These are phyloP conservation scores for Cinnamomum micranthum DNA, from an alignment of 164 flowering plant genomes.

Conservation along the genomic window DNA sequence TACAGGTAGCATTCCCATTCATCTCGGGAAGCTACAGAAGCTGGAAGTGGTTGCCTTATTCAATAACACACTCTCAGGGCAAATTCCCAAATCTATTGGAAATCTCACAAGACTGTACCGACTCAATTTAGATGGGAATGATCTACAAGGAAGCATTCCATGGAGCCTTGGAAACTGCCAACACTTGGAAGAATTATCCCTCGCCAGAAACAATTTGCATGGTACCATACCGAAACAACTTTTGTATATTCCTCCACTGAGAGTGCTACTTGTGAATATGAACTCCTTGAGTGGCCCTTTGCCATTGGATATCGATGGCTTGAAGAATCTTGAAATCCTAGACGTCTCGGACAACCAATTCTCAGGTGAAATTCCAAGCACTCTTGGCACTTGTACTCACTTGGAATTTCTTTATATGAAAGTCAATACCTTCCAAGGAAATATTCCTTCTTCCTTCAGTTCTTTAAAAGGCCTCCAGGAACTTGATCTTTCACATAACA, in stretches of 20 bases:
- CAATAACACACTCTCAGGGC: constrained; percentile 2
- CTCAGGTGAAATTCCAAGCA: constrained; percentile 24
- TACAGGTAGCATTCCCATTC: constrained; percentile 15
- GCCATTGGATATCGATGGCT: constrained; percentile 23
- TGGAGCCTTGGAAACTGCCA: constrained; percentile 4
- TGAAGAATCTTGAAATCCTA: constrained; percentile 7
- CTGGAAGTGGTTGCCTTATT: not conserved
- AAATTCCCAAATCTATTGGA: constrained; percentile 28
- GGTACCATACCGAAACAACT: constrained; percentile 2
- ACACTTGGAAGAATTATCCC: not conserved
- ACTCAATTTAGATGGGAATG: constrained; percentile 6
- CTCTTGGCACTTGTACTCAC: constrained; percentile 15
- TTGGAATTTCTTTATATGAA: constrained; percentile 14
- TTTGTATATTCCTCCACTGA: not conserved
- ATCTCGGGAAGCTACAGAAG: constrained; percentile 7
- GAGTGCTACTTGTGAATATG: not conserved
- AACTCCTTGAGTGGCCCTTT: constrained; percentile 22
- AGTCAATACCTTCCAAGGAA: constrained; percentile 23
- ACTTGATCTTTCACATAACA: constrained; percentile 28
- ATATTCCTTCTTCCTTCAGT: constrained; percentile 22
- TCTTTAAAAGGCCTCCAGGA: constrained; percentile 8
- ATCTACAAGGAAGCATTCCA: constrained; percentile 22
- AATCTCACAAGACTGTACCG: constrained; percentile 8
- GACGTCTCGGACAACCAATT: constrained; percentile 23
- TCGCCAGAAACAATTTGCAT: constrained; percentile 7